Evolutionary conservation across 768 basidiomycete genomes (phyloP), one percentile per base, ranked within the genome.

Genomic region (Nidularia sp.): DNA sequence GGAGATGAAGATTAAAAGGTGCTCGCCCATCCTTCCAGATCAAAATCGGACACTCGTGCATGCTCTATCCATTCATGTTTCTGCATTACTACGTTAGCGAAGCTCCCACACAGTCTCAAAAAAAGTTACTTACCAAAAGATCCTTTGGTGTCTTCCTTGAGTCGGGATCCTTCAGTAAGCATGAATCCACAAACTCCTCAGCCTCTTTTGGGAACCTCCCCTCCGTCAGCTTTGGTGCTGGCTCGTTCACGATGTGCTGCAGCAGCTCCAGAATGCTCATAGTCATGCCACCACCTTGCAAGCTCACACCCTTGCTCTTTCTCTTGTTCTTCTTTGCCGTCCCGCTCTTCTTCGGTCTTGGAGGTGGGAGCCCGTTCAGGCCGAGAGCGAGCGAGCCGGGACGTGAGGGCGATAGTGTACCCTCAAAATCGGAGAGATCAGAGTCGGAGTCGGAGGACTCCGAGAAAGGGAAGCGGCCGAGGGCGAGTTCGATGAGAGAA

Each of bases 161-260:
- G 52, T 86, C 85, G 4, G 93, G 93, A 64, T 98, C 92, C 72
- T 99, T 99, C 66, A 86, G 60, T 70, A 98, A 67, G 71, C 94
- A 98, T 45, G 83, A 85, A 65, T 97, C 89, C 44, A 98, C 84
- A 57, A 99, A 98, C 47, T 75, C 75, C 60, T 92, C 90, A 22
- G 90, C 88, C 63, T 86, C 81, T 49, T 68, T 67, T 2, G 90
- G 87, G 76, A 74, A 81, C 42, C 76, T 78, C 34, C 86, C 86
- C 53, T 88, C 85, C 8, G 85, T 86, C 57, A 99, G 69, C 63
- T 82, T 77, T 41, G 97, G 97, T 29, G 97, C 96, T 53, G 96
- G 93, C 71, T 98, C 97, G 64, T 98, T 98, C 49, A 99, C 97
- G 60, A 99, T 98, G 66, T 98, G 93, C 65, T 98, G 97, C 55